These are phyloP conservation scores for Wallacemonas sp. DNA, from an alignment of 208 protist species.

Conservation along the genomic window DNA sequence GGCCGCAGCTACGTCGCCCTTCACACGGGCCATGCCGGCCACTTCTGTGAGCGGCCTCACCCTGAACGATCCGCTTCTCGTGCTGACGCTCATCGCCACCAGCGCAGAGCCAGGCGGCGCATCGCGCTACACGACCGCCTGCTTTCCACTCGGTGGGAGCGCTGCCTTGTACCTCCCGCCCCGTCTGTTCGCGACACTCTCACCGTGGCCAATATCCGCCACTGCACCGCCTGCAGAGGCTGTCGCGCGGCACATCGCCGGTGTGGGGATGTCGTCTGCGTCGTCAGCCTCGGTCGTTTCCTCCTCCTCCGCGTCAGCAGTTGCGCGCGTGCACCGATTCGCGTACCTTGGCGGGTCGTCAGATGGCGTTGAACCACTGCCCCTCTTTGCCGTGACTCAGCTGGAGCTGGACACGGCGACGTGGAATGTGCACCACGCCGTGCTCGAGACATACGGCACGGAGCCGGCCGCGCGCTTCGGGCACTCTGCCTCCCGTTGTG, in stretches of 20 bases:
- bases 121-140: constrained; percentile 35
- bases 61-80: constrained; percentile 4
- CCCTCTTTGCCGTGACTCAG: constrained; percentile 45
- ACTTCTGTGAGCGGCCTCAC: neutral
- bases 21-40: no score
- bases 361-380: constrained; percentile 53
- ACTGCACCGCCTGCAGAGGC: no score
- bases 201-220: constrained; percentile 39
- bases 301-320: no score
- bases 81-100: neutral
- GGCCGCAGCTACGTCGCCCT: no score
- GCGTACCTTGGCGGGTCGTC: constrained; percentile 72
- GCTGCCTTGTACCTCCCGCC: constrained; percentile 28
- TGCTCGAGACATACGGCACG: constrained; percentile 55
- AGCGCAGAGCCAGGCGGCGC: neutral
- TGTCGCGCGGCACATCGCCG: no score
- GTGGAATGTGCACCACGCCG: constrained; percentile 24
- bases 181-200: constrained; percentile 64
- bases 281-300: no score
- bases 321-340: constrained; percentile 24
- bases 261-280: no score
- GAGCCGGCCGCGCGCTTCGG: constrained; percentile 68
- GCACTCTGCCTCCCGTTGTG: constrained; percentile 46
- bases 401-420: constrained; percentile 32
- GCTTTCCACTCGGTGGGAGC: constrained; percentile 37